Base-by-base conservation (phyloP, 345 rosid species). In the Populus deltoides region DNA sequence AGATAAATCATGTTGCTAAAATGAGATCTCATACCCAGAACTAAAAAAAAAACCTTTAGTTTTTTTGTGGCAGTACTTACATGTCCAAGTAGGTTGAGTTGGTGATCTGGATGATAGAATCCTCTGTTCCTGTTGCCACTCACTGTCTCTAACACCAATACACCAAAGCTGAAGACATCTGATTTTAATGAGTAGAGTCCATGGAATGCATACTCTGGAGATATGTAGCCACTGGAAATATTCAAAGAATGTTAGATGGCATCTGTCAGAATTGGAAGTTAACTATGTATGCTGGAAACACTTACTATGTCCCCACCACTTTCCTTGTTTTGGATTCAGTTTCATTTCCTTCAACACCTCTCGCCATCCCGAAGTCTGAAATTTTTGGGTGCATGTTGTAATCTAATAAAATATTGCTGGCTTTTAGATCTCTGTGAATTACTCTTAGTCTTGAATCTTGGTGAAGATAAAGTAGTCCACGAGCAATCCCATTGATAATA, bases 381-480 rank as follows among this genome's bases (percentile, higher is more conserved):
- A 70, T 70, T 43, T 41, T 70, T n/a, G 73, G 73, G 73, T 70
- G 43, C 73, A 70, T 39, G 10, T 70, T 55, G 22, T 12, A 0
- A 27, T 70, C 73, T 39, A 70, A 49, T n/a, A 70, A 70, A 8
- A 43, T n/a, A 13, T 70, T 70, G 55, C 36, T 43, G 25, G 55
- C 55, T 24, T 70, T 70, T 8, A 70, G 15, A 13, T 88, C 91
- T 27, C 89, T 80, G 27, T 83, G 91, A 11, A 87, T 76, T 2
- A 89, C 77, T 47, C 82, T 77, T 18, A 85, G 31, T 29, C 84
- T 85, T 0, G 90, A 85, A 59, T 87, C 85, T 15, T 85, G 86
- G 59, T 86, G 90, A 4, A 68, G 71, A 36, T 68, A 68, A 9
- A 68, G 45, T 0, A 82, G 86, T 62, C 90, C 87, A 66, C 74